These are phyloP conservation scores for Wickerhamomyces sydowiorum DNA, from an alignment of 805 yeast species.

Conservation along the genomic window DNA sequence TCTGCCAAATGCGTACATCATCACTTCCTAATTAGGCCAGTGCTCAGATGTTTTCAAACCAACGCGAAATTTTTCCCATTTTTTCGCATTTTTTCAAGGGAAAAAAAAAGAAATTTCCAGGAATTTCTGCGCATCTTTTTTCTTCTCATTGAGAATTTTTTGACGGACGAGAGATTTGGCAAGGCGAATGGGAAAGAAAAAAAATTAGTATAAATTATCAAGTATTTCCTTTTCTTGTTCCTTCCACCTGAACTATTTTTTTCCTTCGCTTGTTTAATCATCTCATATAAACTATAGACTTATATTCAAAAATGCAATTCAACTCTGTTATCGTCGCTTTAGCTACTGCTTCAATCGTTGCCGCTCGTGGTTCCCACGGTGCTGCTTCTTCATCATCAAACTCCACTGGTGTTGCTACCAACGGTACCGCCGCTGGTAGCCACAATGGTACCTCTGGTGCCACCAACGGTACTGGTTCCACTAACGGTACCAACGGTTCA, in stretches of 20 bases:
- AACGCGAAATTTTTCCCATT: too few species aligned
- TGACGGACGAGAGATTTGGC: background rate
- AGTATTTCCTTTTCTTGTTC: background rate
- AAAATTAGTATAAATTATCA: background rate
- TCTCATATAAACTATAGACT: constrained; percentile 3
- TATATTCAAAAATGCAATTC: constrained; percentile 56
- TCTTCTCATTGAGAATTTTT: background rate
- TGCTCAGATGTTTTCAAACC: too few species aligned
- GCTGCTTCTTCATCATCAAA: constrained; percentile 37
- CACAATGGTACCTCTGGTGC: too few species aligned
- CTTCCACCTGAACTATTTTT: background rate
- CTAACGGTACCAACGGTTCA: background rate
- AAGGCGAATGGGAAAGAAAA: background rate
- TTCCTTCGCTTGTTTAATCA: constrained; percentile 3
- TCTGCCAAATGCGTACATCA: background rate
- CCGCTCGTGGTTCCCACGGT: constrained; percentile 45
- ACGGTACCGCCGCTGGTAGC: constrained; percentile 25
- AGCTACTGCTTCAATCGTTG: constrained; percentile 65
- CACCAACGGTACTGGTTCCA: too few species aligned
- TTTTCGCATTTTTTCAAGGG: too few species aligned
- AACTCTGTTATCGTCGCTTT: constrained; percentile 59
- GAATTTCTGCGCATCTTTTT: background rate
- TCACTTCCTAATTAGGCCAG: background rate
- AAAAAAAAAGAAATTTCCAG: background rate
- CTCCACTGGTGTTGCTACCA: constrained; percentile 33